Conservation (phyloP, 495 filamentous ascomycete genomes). For the Cercophora samala region DNA sequence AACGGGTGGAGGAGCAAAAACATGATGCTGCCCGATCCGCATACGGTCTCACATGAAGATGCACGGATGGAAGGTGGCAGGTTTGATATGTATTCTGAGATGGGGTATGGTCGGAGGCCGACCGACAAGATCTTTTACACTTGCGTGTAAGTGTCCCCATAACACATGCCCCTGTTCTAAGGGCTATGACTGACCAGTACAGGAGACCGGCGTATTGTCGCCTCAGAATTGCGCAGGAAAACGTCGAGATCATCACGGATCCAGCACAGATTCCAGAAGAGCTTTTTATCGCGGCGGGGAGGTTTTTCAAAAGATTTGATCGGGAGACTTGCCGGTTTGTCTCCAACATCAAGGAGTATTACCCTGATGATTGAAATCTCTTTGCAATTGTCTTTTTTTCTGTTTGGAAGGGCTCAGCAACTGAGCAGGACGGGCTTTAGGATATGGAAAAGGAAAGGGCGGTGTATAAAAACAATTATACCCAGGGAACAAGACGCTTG, state of each 20-base stretch:
- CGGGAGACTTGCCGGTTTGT: constrained; percentile 62
- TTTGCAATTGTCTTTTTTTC: neutral
- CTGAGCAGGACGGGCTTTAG: neutral
- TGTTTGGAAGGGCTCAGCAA: neutral
- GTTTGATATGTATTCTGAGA: constrained; percentile 41
- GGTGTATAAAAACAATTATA: neutral
- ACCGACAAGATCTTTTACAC: constrained; percentile 70
- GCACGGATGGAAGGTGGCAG: constrained; percentile 35
- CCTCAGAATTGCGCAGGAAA: constrained; percentile 82
- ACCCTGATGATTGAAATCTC: constrained; percentile 68
- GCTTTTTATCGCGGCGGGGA: constrained; percentile 70
- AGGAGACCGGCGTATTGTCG: constrained; percentile 42
- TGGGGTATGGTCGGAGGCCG: constrained; percentile 50
- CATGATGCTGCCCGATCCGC: constrained; percentile 29
- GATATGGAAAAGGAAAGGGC: neutral
- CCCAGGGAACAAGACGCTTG: neutral
- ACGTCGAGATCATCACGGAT: constrained; percentile 62
- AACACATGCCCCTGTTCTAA: constrained; percentile 9
- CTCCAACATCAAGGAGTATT: constrained; percentile 81
- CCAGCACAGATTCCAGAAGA: constrained; percentile 41
- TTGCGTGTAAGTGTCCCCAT: constrained; percentile 61
- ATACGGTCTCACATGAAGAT: constrained; percentile 49
- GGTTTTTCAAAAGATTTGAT: constrained; percentile 89
- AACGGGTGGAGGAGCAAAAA: constrained; percentile 68
- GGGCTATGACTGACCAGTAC: neutral